A percentile compares a stretch with the other conserved stretches of the same genome.
phyloP scores from a whole-genome alignment of 495 filamentous ascomycete species.

The Penicillium nucicola region DNA sequence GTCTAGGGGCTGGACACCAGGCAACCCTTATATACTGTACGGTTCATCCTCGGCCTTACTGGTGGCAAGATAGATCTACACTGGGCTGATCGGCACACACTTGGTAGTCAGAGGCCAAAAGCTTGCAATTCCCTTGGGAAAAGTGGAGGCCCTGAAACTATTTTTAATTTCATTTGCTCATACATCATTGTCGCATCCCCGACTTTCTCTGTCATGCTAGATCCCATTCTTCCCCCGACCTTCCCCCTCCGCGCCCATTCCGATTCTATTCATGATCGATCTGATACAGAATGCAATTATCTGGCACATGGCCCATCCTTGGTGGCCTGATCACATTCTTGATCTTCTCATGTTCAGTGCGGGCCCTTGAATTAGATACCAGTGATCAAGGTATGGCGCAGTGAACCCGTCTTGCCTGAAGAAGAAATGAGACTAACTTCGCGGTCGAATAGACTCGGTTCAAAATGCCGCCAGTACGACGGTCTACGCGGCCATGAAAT shows the following conservation, averaged over 20 bases:
- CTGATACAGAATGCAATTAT: slow-evolving; percentile 2
- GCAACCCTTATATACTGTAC: neutral
- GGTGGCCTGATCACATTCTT: slow-evolving; percentile 1
- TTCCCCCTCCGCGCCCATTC: neutral
- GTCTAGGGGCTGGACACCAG: no score
- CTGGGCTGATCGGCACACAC: slow-evolving; percentile 1
- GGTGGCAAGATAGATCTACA: slow-evolving; percentile 3
- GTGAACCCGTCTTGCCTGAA: neutral
- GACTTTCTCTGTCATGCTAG: neutral
- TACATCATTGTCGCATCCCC: slow-evolving; percentile 8
- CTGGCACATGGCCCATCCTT: slow-evolving; percentile 6
- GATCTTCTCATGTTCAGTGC: neutral
- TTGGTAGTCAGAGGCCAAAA: slow-evolving; percentile 1
- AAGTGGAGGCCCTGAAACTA: slow-evolving; percentile 9
- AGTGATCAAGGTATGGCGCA: slow-evolving; percentile 4
- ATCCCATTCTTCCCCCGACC: neutral
- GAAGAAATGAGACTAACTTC: neutral
- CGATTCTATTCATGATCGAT: slow-evolving; percentile 3
- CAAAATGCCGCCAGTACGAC: slow-evolving; percentile 56
- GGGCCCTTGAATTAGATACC: slow-evolving; percentile 2
- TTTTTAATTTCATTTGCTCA: slow-evolving; percentile 1
- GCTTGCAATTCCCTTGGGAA: slow-evolving; percentile 6
- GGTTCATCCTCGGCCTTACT: neutral
- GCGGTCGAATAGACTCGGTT: slow-evolving; percentile 54
- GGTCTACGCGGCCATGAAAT: slow-evolving; percentile 62